Base-by-base conservation (phyloP, 495 filamentous ascomycete genomes). In the Penicillium soppii region DNA sequence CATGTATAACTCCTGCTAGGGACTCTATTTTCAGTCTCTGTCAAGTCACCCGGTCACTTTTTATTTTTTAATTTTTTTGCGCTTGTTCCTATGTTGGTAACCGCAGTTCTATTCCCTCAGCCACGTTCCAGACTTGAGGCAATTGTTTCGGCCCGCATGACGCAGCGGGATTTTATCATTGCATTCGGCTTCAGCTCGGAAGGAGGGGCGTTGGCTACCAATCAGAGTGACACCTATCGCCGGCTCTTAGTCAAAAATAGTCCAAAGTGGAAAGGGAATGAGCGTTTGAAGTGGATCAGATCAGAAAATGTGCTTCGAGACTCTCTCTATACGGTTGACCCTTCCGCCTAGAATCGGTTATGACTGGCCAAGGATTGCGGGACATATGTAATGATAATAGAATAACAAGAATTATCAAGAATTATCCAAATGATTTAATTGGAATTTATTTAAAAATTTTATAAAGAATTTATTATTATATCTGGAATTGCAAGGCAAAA, bases 131-230 rank as follows among this genome's bases (percentile, higher is more conserved):
- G 47, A 38, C 35, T 36, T 59, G 61, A 65, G 61, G 61, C 55
- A 65, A 65, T 65, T 62, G 21, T 53, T 56, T 61, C 62, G 59
- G 62, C 59, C 62, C 62, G 59, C 60, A 66, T 66, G 62, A 66
- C 62, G 62, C 61, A 62, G 56, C 59, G 59, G 59, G 53, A 60
- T 66, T 63, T 63, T 63, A 41, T 37, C 20, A 29, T 16, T 41
- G 19, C 21, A 25, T 29, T 61, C 56, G 56, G 56, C 56, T 56
- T 57, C 46, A 35, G 50, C 41, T 62, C 55, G 62, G 55, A 51
- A 51, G 29, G 55, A 55, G 59, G 55, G 59, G 56, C 53, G 48
- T 23, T 55, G 20, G 17, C 17, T 48, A 23, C 62, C 59, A 63
- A 61, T 63, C 39, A 63, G 12, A 15, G 19, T 7, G 26, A 16